Evolutionary conservation across 164 flowering plant genomes (phyloP).

Genomic region (Santalum album): DNA sequence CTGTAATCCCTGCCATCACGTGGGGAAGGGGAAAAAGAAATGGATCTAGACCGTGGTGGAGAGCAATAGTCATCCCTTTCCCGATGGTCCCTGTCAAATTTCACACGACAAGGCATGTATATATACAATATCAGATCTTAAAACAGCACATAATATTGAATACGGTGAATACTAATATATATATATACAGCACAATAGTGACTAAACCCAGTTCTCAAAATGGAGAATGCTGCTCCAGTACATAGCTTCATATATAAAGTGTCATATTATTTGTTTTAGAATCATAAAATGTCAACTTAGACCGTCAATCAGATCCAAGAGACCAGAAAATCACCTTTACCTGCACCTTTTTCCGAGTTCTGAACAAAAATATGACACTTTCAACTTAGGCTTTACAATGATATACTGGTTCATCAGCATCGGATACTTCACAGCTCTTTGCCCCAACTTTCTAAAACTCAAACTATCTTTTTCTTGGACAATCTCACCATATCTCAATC

Average conservation of each 20-base stretch:
- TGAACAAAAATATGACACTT: constrained; percentile 42
- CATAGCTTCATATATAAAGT: background rate
- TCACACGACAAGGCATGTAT: background rate
- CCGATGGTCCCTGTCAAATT: constrained; percentile 26
- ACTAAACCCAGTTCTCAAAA: background rate
- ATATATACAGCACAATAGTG: background rate
- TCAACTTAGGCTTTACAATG: constrained; percentile 33
- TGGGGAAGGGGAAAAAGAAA: constrained; percentile 23
- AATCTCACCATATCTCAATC: constrained; percentile 44
- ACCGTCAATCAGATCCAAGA: constrained; percentile 19
- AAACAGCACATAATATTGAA: too few relatives aligned
- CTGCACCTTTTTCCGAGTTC: constrained; percentile 37
- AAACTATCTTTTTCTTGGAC: constrained; percentile 42
- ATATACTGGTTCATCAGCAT: constrained; percentile 55
- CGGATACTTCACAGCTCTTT: constrained; percentile 53
- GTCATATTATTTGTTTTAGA: background rate
- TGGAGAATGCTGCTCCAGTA: background rate
- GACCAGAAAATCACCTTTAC: constrained; percentile 42
- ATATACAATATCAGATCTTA: background rate
- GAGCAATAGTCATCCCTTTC: constrained; percentile 33
- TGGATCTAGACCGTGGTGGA: constrained; percentile 18
- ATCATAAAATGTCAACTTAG: constrained; percentile 8
- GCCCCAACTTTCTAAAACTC: constrained; percentile 53
- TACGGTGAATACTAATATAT: background rate
- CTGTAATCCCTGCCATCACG: constrained; percentile 15